Conservation (phyloP, 345 rosid genomes). For the Syzygium aqueum region DNA sequence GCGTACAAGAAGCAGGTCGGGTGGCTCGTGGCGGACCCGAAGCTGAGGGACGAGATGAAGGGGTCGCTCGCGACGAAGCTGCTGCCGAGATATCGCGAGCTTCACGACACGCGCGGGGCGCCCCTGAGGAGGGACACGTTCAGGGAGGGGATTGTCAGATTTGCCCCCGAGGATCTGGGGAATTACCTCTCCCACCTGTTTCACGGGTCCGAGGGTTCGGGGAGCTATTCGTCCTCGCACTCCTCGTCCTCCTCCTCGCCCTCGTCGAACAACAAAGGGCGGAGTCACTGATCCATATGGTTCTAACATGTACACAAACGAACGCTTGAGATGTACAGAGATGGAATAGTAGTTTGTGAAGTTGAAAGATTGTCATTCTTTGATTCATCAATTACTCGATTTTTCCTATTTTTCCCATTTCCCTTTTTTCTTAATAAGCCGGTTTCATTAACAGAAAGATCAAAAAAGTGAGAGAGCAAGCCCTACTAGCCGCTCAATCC, state of each 20-base stretch:
- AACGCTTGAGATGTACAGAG: not conserved
- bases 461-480: rapidly evolving
- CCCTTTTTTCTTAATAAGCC: not conserved
- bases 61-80: conserved; percentile 40
- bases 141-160: conserved; percentile 26
- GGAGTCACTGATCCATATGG: not conserved
- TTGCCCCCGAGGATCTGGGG: conserved; percentile 51
- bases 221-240: conserved; percentile 20
- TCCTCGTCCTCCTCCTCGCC: conserved; percentile 11
- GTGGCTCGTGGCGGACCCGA: conserved; percentile 56
- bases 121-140: conserved; percentile 3
- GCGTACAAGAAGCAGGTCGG: conserved; percentile 37
- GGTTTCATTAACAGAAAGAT: not conserved
- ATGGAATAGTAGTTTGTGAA: not conserved
- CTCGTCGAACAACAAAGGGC: not conserved
- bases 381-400: not conserved
- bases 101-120: conserved; percentile 30
- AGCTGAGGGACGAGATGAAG: conserved; percentile 45
- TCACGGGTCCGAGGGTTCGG: conserved; percentile 20
- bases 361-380: not conserved
- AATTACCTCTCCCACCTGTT: conserved; percentile 46
- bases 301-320: not conserved
- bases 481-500: rapidly evolving
- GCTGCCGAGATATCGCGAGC: conserved; percentile 30
- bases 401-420: not conserved